Evolutionary conservation across 2,329 filamentous ascomycete genomes (phyloP), one percentile per base, ranked within the genome.

Genomic region (Neonectria coccinea): DNA sequence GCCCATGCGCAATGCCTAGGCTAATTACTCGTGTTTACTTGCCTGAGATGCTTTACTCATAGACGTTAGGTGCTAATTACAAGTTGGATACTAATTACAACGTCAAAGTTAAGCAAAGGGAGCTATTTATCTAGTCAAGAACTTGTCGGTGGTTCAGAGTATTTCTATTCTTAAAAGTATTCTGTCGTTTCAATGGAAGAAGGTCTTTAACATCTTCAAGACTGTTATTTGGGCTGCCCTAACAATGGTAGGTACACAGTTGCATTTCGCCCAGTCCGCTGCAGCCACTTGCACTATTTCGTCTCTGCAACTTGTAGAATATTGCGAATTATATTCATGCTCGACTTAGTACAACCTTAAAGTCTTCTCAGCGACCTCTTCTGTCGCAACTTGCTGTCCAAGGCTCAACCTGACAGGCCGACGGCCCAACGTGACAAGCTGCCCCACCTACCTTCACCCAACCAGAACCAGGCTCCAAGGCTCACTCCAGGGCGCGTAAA

Each of bases 401-500:
- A 8, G 39, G n/a, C 39, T 42, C 39, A 42, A 20, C 39, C 7
- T 42, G 39, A 18, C 39, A 42, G 39, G 39, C 39, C 16, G n/a
- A 16, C n/a, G 18, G 39, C n/a, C 39, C 39, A 42, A n/a, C 39
- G 16, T 16, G 39, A 9, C 39, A 42, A 42, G 39, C n/a, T 42
- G 39, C 39, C 39, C 39, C 39, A 20, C 39, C 39, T 5, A 25
- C 25, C 5, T 25, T 25, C 25, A 25, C 25, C 39, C 39, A 42
- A 42, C 39, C 39, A 42, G n/a, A 56, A 22, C 22, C 12, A 22
- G 29, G n/a, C 42, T 20, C 41, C 51, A 39, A 54, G 51, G n/a
- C 41, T 18, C 54, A 41, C 25, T 18, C 25, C 50, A 45, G 45
- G 25, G 51, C 67, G 66, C 62, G 58, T 68, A 68, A 60, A 68